A percentile compares a stretch with the other conserved stretches of the same genome.
Evolutionary conservation across 1,284 basidiomycete genomes (phyloP).

Genomic region (Tilletia walkeri): DNA sequence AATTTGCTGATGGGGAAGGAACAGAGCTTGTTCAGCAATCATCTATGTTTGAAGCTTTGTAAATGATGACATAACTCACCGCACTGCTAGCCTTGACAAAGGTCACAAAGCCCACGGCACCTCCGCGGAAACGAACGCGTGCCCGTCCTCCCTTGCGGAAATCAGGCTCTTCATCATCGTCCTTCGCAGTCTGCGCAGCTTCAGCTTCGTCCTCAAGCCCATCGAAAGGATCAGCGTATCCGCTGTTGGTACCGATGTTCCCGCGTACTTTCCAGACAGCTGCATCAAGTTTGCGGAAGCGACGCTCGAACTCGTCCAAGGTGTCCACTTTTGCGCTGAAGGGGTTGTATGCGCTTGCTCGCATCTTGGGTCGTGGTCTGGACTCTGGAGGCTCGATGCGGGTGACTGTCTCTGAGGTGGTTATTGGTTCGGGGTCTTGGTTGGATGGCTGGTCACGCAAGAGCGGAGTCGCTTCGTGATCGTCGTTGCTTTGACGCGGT

Average conservation of each 20-base stretch:
- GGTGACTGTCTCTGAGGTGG: neutral
- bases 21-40: neutral
- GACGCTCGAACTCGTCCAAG: conserved; percentile 41
- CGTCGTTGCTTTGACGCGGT: neutral
- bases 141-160: conserved; percentile 2
- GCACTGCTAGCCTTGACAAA: conserved; percentile 9
- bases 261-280: conserved; percentile 61
- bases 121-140: neutral
- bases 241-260: conserved; percentile 72
- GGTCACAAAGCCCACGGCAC: conserved; percentile 19
- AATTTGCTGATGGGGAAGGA: conserved; percentile 63
- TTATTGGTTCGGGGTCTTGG: neutral
- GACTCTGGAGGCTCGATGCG: conserved; percentile 19
- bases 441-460: neutral
- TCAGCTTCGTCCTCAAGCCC: conserved; percentile 67
- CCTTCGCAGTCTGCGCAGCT: conserved; percentile 68
- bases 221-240: conserved; percentile 64
- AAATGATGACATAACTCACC: neutral
- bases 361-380: conserved; percentile 34
- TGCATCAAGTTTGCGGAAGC: conserved; percentile 30
- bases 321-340: conserved; percentile 43
- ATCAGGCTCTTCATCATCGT: conserved; percentile 16
- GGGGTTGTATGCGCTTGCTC: conserved; percentile 36
- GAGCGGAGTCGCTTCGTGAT: conserved; percentile 18
- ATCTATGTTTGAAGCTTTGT: neutral